Conservation (phyloP, 1,139 yeast species). For the Hemisphaericaspora xylofermentans region DNA sequence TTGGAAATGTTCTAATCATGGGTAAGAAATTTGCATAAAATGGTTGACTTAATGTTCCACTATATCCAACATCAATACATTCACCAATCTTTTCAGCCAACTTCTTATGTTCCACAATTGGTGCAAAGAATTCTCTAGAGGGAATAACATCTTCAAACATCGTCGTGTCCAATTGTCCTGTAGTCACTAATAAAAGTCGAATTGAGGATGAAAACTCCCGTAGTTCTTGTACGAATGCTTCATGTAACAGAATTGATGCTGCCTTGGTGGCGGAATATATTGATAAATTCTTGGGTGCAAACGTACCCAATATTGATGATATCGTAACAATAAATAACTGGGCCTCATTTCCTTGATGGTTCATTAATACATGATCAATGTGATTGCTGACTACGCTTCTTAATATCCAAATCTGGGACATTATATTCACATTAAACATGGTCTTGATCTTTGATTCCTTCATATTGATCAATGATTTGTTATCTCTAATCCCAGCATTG, state of each 20-base stretch:
- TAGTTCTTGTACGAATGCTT: constrained; percentile 55
- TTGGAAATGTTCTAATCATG: constrained; percentile 52
- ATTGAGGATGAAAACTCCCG: constrained; percentile 23
- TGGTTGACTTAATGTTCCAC: constrained; percentile 58
- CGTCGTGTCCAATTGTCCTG: constrained; percentile 65
- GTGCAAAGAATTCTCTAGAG: constrained; percentile 62
- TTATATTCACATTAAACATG: constrained; percentile 54
- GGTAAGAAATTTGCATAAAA: constrained; percentile 62
- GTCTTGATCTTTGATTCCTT: constrained; percentile 28
- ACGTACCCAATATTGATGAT: constrained; percentile 67
- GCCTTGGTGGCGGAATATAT: constrained; percentile 69
- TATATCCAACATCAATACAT: constrained; percentile 44
- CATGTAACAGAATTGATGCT: constrained; percentile 57
- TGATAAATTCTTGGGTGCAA: constrained; percentile 69
- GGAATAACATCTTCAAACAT: constrained; percentile 66
- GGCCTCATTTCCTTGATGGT: constrained; percentile 15
- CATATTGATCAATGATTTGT: constrained; percentile 40
- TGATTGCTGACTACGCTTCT: constrained; percentile 39
- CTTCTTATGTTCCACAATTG: constrained; percentile 45
- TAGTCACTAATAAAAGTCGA: constrained; percentile 51
- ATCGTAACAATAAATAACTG: constrained; percentile 58
- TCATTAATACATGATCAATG: constrained; percentile 9
- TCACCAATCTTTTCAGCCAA: constrained; percentile 46
- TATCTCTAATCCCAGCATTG: constrained; percentile 73
- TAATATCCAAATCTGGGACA: constrained; percentile 55